phyloP scores from a whole-genome alignment of 257 asterid genomes.

The Ophiorrhiza pumila region DNA sequence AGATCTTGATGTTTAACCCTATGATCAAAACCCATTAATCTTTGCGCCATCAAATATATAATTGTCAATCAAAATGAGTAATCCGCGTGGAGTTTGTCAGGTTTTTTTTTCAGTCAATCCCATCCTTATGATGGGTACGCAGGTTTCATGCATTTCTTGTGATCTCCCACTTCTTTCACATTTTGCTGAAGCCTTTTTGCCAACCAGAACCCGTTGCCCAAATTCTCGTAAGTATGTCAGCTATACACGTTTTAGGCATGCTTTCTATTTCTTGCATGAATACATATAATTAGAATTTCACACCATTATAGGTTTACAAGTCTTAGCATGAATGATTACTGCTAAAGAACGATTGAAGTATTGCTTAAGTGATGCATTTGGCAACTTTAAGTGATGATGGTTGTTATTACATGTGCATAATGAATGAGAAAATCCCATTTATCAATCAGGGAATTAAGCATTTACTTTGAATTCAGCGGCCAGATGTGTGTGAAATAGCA shows the following conservation, averaged over 20 bases:
- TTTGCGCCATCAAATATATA: not conserved
- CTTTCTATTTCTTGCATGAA: not conserved
- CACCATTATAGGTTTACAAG: not conserved
- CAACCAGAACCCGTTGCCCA: conserved; percentile 93
- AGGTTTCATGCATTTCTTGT: conserved; percentile 84
- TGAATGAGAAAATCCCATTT: not conserved
- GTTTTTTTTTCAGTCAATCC: conserved; percentile 67
- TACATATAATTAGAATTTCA: not conserved
- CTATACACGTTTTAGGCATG: conserved; percentile 26
- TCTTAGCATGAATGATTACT: not conserved
- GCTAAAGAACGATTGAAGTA: not conserved
- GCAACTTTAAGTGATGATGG: not conserved
- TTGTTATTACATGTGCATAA: not conserved
- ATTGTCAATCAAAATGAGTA: conserved; percentile 12
- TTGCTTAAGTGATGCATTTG: not conserved
- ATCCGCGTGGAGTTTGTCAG: conserved; percentile 20
- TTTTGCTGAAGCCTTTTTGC: conserved; percentile 80
- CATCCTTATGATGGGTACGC: conserved; percentile 73
- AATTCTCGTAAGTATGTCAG: conserved; percentile 94
- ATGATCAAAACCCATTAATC: not conserved
- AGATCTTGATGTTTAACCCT: not conserved
- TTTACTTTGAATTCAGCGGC: not conserved
- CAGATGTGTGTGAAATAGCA: not conserved
- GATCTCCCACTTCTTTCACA: conserved; percentile 80
- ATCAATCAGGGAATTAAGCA: not conserved